Evolutionary conservation across 768 basidiomycete species (phyloP), one percentile per base, ranked within the genome.

Genomic region (Pleurotus giganteus): DNA sequence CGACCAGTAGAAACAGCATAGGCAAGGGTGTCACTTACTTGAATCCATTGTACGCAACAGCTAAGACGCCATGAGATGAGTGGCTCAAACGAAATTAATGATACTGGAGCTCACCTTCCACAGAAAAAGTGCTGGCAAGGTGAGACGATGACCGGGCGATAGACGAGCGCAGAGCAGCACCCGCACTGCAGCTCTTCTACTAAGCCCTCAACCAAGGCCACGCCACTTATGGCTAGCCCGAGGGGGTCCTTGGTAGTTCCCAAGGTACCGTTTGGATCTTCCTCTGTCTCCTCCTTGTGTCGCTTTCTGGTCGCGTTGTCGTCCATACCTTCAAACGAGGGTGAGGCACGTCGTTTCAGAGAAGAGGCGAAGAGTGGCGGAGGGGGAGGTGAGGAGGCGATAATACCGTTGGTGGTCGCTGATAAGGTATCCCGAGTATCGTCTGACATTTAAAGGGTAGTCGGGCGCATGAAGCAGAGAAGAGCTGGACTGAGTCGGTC

Each of bases 71-170:
- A 15, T 58, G 34, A 26, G 39, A 27, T 21, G 19, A 26, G 46
- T 24, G 31, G 19, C 42, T 15, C 13, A 17, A 8, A 23, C n/a
- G 7, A 26, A 17, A 31, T 12, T 7, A 32, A 53, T 13, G 11
- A 27, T 32, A 29, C 0, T 50, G 45, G 13, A 46, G 61, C 72
- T 56, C 69, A 91, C 89, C 91, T 91, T 69, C 91, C 91, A 63
- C 91, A 94, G 66, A 92, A 93, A 77, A 89, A 91, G 75, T 94
- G 91, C 61, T 92, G 89, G 67, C 91, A 94, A 27, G 91, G 91
- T 31, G 80, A 77, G 49, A 94, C 88, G 26, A 91, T 73, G 13
- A 94, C 91, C 2, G 91, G 91, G 57, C 82, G 77, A 69, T 94
- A 91, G 56, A 89, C 85, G 39, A 94, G 75, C 55, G 83, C 91